These are phyloP conservation scores for Pichia membranifaciens DNA, from an alignment of 805 yeast genomes.

Conservation along the genomic window DNA sequence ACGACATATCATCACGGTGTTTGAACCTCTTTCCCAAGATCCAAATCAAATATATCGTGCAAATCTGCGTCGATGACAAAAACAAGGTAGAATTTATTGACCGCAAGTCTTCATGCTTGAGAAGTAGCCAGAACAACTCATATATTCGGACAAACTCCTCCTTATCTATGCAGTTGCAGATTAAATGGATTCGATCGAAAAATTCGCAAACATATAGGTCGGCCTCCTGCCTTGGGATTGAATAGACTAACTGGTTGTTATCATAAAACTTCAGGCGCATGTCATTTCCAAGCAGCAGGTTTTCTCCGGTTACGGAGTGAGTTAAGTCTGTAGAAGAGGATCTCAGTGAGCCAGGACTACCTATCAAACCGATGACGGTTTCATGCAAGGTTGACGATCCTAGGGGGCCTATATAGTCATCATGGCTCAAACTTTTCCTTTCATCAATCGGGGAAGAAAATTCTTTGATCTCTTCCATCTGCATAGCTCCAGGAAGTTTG, in stretches of 20 bases:
- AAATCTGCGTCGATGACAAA: background rate
- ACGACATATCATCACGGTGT: background rate
- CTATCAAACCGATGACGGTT: conserved; percentile 3
- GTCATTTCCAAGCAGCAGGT: background rate
- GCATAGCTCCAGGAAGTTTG: too few relatives aligned
- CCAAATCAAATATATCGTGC: conserved; percentile 9
- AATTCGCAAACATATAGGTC: conserved; percentile 6
- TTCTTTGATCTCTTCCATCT: background rate
- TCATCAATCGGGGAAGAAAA: conserved; percentile 1
- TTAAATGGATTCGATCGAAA: conserved; percentile 10
- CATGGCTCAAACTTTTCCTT: too few relatives aligned
- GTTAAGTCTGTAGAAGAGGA: background rate
- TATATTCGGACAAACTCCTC: conserved; percentile 7
- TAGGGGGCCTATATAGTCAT: too few relatives aligned
- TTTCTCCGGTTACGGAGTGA: background rate
- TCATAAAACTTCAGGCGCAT: background rate
- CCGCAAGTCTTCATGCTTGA: conserved; percentile 1
- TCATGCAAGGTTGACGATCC: conserved; percentile 3
- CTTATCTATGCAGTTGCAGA: conserved; percentile 8
- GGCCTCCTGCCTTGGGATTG: conserved; percentile 4
- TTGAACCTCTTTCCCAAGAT: conserved; percentile 5
- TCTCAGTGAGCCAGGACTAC: conserved; percentile 4
- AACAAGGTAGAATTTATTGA: background rate
- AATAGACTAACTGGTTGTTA: background rate
- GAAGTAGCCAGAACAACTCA: conserved; percentile 8